Percentiles rank a stretch among this genome's conserved stretches.
Evolutionary conservation across 1,284 basidiomycete species (phyloP).

Genomic region (Ceratobasidium sp.): DNA sequence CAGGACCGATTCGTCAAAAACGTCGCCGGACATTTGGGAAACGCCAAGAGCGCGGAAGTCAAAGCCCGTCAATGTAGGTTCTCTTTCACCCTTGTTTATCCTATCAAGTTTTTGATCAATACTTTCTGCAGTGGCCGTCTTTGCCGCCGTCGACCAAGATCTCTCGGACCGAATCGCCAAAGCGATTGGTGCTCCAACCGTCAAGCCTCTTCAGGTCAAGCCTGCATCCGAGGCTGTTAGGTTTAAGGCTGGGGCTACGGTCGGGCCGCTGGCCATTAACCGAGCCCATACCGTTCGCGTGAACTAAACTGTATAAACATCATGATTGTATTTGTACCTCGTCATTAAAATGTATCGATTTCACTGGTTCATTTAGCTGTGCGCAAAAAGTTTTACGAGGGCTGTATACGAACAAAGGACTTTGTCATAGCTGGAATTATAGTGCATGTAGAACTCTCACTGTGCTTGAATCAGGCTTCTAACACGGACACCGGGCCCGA

Average conservation of each 20-base stretch:
- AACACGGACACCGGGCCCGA: too few species aligned
- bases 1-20: conserved; percentile 78
- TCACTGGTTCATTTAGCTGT: too few species aligned
- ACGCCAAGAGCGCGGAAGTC: conserved; percentile 69
- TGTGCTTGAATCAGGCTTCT: too few species aligned
- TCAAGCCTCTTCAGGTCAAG: conserved; percentile 69
- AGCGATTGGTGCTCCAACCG: conserved; percentile 67
- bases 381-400: too few species aligned
- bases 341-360: too few species aligned
- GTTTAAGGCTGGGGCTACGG: conserved; percentile 50
- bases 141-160: conserved; percentile 75
- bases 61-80: conserved; percentile 72
- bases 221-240: conserved; percentile 63
- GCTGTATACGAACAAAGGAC: too few species aligned
- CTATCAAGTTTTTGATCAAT: neutral
- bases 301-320: too few species aligned
- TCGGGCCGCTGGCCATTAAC: conserved; percentile 4
- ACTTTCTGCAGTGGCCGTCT: conserved; percentile 69
- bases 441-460: too few species aligned
- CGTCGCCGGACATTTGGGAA: conserved; percentile 74
- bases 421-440: too few species aligned
- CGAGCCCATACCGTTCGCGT: conserved; percentile 2
- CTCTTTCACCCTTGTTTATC: neutral
- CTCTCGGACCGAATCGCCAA: conserved; percentile 77
- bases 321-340: too few species aligned